Base-by-base conservation (phyloP, 805 yeast species). In the Brettanomyces naardenensis region DNA sequence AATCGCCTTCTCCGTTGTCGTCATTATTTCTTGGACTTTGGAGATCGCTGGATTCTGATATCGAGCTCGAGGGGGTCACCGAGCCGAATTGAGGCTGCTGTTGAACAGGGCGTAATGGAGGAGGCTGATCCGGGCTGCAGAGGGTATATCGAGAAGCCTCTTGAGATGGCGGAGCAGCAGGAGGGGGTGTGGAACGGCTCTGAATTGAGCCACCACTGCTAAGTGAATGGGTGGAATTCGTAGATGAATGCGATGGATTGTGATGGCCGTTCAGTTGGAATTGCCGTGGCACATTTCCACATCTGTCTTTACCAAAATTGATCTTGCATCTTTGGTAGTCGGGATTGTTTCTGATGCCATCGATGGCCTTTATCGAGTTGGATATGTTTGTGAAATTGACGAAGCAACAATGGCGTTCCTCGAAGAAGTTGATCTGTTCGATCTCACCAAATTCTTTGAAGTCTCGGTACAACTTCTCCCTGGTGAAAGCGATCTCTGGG, bases 221-320 rank as follows among this genome's bases (percentile, higher is more conserved):
- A 23, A 9, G 7, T 9, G 26, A 23, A 23, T 23, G 26, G 26
- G 26, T 9, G 11, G 26, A 23, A 23, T 23, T 23, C 11, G 26
- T 23, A 11, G 26, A 23, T 9, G 26, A 23, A 23, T 23, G 7
- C 11, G 26, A 9, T 9, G 26, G 11, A 11, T 7, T 9, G 17
- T 19, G 23, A 19, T 22, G 17, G 13, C 19, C 26, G 19, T 38
- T 20, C 30, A 40, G 17, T 38, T 51, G 54, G 42, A 76, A 77
- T 56, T 80, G 90, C 53, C 95, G 72, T 35, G 97, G 96, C 42
- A 87, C 78, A 54, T 89, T 87, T 22, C 97, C 97, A 61, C 97
- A 90, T 53, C 98, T 73, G 57, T 87, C 95, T 55, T 88, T 88
- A 36, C 97, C 97, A 56, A 84, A 89, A 56, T 88, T 87, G 48